Evolutionary conservation across 768 basidiomycete genomes (phyloP).

Genomic region (Pulveroboletus sp.): DNA sequence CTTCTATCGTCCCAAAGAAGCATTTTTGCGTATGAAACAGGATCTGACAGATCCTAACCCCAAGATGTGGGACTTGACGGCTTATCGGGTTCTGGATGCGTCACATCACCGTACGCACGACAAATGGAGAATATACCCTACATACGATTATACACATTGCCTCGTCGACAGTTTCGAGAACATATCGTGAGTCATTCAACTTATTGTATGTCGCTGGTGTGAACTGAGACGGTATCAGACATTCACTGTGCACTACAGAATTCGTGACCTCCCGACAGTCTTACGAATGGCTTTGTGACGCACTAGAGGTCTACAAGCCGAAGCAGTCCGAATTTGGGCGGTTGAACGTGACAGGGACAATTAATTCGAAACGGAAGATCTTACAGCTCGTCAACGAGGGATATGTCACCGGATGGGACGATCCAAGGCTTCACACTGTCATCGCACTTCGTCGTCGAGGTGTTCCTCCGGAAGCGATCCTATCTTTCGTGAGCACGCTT

Average conservation of each 20-base stretch:
- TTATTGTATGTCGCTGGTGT: not conserved
- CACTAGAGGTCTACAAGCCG: conserved; percentile 95
- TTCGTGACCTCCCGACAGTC: conserved; percentile 95
- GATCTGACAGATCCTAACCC: conserved; percentile 90
- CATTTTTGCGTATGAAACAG: conserved; percentile 95
- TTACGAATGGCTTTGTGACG: conserved; percentile 99
- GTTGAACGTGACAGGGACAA: conserved; percentile 86
- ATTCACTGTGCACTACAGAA: conserved; percentile 95
- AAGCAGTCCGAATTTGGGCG: conserved; percentile 96
- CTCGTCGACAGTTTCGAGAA: conserved; percentile 98
- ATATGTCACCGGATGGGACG: conserved; percentile 92
- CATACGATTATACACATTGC: conserved; percentile 99
- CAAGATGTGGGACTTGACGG: conserved; percentile 99
- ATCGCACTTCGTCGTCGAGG: conserved; percentile 94
- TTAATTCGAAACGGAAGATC: conserved; percentile 97
- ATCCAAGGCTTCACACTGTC: conserved; percentile 94
- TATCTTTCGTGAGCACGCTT: conserved; percentile 88
- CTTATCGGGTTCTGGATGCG: conserved; percentile 87
- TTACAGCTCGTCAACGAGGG: conserved; percentile 79
- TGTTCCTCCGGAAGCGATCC: conserved; percentile 93
- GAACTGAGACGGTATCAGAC: conserved; percentile 43
- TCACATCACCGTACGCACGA: conserved; percentile 91
- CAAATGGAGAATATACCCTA: conserved; percentile 97
- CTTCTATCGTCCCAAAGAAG: conserved; percentile 86
- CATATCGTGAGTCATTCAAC: conserved; percentile 73